Evolutionary conservation across 306 rosid genomes (phyloP).

Genomic region (Fagus sylvatica): DNA sequence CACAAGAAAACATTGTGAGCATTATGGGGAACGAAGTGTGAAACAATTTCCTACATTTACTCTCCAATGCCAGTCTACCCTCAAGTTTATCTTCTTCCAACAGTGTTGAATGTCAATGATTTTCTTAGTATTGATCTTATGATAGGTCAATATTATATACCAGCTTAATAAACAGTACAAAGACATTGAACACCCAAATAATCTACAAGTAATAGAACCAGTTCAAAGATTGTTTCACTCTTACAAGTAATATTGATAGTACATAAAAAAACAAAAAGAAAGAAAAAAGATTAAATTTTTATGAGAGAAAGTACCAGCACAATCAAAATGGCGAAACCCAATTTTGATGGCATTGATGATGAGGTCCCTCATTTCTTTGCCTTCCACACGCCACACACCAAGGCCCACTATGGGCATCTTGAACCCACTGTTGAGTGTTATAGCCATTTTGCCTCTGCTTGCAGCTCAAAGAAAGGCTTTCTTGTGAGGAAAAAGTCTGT

Average conservation of each 20-base stretch:
- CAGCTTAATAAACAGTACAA: too few relatives aligned
- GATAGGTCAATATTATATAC: neutral
- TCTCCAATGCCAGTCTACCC: neutral
- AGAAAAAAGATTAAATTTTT: neutral
- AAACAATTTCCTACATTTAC: neutral
- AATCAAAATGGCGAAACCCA: conserved; percentile 89
- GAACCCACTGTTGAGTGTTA: conserved; percentile 79
- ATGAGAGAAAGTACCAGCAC: conserved; percentile 60
- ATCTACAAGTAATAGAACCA: too few relatives aligned
- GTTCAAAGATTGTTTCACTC: neutral
- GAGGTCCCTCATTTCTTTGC: conserved; percentile 58
- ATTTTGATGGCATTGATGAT: conserved; percentile 66
- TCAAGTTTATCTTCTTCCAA: neutral
- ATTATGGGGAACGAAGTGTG: neutral
- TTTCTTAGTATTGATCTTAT: neutral
- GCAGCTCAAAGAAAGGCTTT: too few relatives aligned
- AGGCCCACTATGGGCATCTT: conserved; percentile 69
- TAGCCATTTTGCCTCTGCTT: conserved; percentile 42
- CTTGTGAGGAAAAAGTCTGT: too few relatives aligned
- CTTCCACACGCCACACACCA: conserved; percentile 91
- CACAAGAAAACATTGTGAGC: neutral
- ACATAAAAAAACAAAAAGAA: too few relatives aligned
- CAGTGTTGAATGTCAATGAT: neutral
- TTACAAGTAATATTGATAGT: neutral
- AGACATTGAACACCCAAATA: too few relatives aligned